phyloP scores from a whole-genome alignment of 495 filamentous ascomycete species.

The Clohesyomyces aquaticus region DNA sequence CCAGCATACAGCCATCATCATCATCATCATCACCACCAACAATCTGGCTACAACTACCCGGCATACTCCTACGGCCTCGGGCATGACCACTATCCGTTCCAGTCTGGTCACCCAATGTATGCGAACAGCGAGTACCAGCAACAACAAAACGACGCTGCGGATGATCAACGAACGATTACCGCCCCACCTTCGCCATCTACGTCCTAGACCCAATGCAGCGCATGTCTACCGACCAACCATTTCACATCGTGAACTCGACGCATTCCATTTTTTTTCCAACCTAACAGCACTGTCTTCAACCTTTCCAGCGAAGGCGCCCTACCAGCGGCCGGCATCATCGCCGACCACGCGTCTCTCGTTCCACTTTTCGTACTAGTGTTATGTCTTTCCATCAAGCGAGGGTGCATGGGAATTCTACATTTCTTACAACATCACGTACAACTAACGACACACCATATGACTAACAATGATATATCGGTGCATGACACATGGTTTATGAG shows the following conservation, averaged over 20 bases:
- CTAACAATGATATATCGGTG: neutral
- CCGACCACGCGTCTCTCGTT: slow-evolving; percentile 24
- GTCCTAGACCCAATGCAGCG: slow-evolving; percentile 21
- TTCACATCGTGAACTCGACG: slow-evolving; percentile 7
- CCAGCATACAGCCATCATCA: slow-evolving; percentile 10
- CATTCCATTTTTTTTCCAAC: neutral
- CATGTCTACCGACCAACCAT: slow-evolving; percentile 22
- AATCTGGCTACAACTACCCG: slow-evolving; percentile 15
- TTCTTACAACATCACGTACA: neutral
- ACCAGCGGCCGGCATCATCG: neutral
- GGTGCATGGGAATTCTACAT: neutral
- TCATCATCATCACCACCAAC: slow-evolving; percentile 17
- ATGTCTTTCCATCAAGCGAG: slow-evolving; percentile 9
- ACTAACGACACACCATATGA: neutral
- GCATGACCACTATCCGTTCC: slow-evolving; percentile 24
- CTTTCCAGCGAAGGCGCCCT: neutral
- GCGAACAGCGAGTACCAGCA: slow-evolving; percentile 30
- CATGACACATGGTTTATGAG: neutral
- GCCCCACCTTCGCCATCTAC: slow-evolving; percentile 41
- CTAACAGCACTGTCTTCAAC: neutral
- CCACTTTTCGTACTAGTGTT: slow-evolving; percentile 13
- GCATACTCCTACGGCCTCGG: slow-evolving; percentile 29
- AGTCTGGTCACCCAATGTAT: slow-evolving; percentile 22
- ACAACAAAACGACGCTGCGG: slow-evolving; percentile 25
- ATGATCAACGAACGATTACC: slow-evolving; percentile 40